A percentile compares a stretch with the other conserved stretches of the same genome.
Evolutionary conservation across 768 basidiomycete species (phyloP).

Genomic region (Panaeolus papilionaceus): DNA sequence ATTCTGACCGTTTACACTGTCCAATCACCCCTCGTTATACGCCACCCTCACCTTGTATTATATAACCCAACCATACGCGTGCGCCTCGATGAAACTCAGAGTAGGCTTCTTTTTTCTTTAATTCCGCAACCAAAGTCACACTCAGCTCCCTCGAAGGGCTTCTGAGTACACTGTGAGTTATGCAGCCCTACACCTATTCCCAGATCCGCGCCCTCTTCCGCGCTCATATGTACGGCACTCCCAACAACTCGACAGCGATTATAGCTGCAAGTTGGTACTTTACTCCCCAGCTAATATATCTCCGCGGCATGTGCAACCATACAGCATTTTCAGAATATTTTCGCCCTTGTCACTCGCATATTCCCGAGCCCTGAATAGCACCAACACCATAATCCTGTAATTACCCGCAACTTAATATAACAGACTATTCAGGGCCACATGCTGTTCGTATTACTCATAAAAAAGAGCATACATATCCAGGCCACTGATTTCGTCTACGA

Average conservation of each 20-base stretch:
- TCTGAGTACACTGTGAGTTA: neutral
- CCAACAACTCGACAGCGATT: neutral
- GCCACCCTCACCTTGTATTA: neutral
- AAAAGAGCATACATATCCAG: neutral
- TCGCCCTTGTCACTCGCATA: neutral
- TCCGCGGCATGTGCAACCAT: constrained; percentile 8
- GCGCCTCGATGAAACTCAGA: neutral
- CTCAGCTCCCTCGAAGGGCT: neutral
- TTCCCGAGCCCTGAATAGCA: constrained; percentile 1
- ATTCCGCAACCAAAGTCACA: neutral
- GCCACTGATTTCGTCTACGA: neutral
- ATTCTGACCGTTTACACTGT: neutral
- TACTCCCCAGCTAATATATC: neutral
- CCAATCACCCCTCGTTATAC: neutral
- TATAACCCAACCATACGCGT: neutral
- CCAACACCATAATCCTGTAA: neutral
- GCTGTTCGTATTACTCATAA: neutral
- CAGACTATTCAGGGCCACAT: neutral
- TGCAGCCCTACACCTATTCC: too few relatives aligned
- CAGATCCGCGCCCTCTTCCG: too few relatives aligned
- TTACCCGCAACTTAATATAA: neutral
- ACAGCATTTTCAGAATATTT: neutral
- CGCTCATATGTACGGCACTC: neutral
- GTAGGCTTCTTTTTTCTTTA: neutral
- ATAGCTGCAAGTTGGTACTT: neutral